phyloP scores from a whole-genome alignment of 768 basidiomycete species.

The Psilocybe sp. region DNA sequence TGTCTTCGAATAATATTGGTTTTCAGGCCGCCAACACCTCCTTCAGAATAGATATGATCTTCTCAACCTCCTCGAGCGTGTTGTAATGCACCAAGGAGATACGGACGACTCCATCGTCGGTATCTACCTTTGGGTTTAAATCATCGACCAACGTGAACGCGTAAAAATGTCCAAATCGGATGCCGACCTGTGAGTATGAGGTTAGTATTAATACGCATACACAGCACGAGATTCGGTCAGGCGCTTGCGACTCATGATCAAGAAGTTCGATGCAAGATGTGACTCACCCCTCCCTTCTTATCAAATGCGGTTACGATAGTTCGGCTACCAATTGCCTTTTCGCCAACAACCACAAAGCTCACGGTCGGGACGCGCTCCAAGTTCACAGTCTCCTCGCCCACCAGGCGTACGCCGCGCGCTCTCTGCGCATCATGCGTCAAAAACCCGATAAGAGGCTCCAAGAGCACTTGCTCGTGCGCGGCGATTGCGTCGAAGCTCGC shows the following conservation, averaged over 20 bases:
- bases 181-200: slow-evolving; percentile 56
- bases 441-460: slow-evolving; percentile 53
- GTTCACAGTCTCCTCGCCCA: slow-evolving; percentile 53
- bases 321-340: slow-evolving; percentile 52
- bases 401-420: slow-evolving; percentile 61
- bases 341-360: slow-evolving; percentile 66
- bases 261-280: not conserved
- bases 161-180: slow-evolving; percentile 78
- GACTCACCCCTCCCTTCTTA: slow-evolving; percentile 55
- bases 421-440: slow-evolving; percentile 47
- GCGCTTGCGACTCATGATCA: not conserved
- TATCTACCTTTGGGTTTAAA: slow-evolving; percentile 54
- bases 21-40: slow-evolving; percentile 35
- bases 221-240: not conserved
- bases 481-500: slow-evolving; percentile 58
- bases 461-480: slow-evolving; percentile 56
- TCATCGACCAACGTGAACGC: slow-evolving; percentile 60
- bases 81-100: slow-evolving; percentile 81
- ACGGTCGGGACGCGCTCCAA: slow-evolving; percentile 61
- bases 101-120: slow-evolving; percentile 66
- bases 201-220: not conserved
- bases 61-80: slow-evolving; percentile 65
- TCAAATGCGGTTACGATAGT: slow-evolving; percentile 68
- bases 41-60: slow-evolving; percentile 53
- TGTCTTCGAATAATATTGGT: not conserved